Evolutionary conservation across 352 stramenopile genomes (phyloP).

Genomic region (Globisporangium camurandrum): DNA sequence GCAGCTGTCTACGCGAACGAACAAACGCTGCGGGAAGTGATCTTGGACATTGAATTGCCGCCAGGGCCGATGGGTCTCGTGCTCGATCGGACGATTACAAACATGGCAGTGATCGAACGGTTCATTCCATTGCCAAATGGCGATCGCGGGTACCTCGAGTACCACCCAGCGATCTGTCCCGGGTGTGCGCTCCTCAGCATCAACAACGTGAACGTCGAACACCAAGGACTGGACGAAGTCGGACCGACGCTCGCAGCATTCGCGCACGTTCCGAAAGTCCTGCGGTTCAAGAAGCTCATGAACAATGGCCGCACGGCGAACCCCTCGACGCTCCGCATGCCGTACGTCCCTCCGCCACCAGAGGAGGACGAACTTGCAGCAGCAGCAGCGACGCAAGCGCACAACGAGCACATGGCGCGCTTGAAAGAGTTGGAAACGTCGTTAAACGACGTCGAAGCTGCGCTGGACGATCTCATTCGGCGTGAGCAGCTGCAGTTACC

Average conservation of each 20-base stretch:
- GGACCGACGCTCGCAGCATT: conserved; percentile 61
- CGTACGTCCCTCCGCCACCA: conserved; percentile 52
- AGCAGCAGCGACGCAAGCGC: conserved; percentile 9
- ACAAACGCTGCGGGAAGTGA: conserved; percentile 56
- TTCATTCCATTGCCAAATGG: conserved; percentile 65
- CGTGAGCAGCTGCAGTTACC: conserved; percentile 34
- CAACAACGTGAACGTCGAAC: conserved; percentile 69
- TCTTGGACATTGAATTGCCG: conserved; percentile 75
- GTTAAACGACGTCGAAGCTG: conserved; percentile 37
- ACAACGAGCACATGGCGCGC: conserved; percentile 30
- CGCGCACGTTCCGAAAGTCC: conserved; percentile 39
- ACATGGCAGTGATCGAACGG: conserved; percentile 76
- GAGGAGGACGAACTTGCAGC: conserved; percentile 40
- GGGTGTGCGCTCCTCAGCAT: conserved; percentile 73
- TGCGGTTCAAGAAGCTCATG: conserved; percentile 86
- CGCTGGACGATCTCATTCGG: conserved; percentile 42
- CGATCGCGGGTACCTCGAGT: conserved; percentile 65
- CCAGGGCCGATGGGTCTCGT: conserved; percentile 77
- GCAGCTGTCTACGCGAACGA: conserved; percentile 16
- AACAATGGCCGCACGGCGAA: conserved; percentile 62
- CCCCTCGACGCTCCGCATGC: conserved; percentile 55
- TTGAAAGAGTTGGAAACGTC: conserved; percentile 38
- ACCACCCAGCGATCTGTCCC: conserved; percentile 74
- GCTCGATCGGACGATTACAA: conserved; percentile 63
- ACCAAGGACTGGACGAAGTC: conserved; percentile 62